Conservation (phyloP, 2,329 filamentous ascomycete species). For the Dryadomyces quercus-mongolicae region DNA sequence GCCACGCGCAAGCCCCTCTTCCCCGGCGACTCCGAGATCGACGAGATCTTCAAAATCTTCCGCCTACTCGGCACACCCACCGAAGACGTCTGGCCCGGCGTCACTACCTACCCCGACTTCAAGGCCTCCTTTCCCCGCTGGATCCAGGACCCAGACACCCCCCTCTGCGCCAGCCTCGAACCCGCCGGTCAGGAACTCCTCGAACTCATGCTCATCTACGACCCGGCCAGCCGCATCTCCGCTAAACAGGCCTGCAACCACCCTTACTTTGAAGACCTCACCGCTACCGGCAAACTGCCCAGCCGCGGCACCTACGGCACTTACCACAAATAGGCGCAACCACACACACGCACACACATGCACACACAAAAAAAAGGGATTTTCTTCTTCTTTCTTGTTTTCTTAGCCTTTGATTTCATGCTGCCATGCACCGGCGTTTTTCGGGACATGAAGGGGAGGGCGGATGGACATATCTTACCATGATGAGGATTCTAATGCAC, state of each 20-base stretch:
- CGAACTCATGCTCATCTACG: slow-evolving; percentile 63
- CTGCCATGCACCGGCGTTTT: too few relatives aligned
- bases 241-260: slow-evolving; percentile 80
- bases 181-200: slow-evolving; percentile 55
- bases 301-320: not conserved
- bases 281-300: not conserved
- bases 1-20: slow-evolving; percentile 82
- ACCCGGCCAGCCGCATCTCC: slow-evolving; percentile 71
- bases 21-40: slow-evolving; percentile 82
- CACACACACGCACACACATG: too few relatives aligned
- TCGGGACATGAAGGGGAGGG: too few relatives aligned
- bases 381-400: too few relatives aligned
- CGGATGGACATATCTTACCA: too few relatives aligned
- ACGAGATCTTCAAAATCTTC: slow-evolving; percentile 94
- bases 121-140: slow-evolving; percentile 83
- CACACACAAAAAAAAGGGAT: too few relatives aligned
- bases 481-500: too few relatives aligned
- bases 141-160: slow-evolving; percentile 52
- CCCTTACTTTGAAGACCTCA: slow-evolving; percentile 54
- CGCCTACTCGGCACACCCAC: slow-evolving; percentile 68
- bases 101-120: slow-evolving; percentile 82
- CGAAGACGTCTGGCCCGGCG: slow-evolving; percentile 71
- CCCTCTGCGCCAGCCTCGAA: slow-evolving; percentile 59
- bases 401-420: too few relatives aligned
- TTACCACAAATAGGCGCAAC: not conserved